A percentile compares a stretch with the other conserved stretches of the same genome.
Conservation (phyloP, 345 rosid species). For the Orychophragmus violaceus region DNA sequence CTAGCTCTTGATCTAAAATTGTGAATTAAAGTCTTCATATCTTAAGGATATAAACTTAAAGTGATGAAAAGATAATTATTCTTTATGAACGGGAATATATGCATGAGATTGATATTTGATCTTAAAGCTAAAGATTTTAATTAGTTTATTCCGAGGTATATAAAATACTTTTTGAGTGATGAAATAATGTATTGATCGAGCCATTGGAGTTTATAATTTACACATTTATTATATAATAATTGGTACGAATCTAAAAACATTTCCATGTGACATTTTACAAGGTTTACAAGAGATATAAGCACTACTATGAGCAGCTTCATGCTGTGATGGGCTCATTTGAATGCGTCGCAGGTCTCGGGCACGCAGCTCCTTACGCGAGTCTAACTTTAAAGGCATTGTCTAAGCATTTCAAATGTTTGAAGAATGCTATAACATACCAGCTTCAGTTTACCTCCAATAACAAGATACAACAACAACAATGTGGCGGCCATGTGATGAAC, state of each 20-base stretch:
- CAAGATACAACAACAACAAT: conserved; percentile 28
- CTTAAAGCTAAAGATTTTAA: conserved; percentile 1
- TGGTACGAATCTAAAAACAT: conserved; percentile 11
- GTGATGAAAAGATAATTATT: conserved; percentile 39
- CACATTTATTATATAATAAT: neutral
- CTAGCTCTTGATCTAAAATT: conserved; percentile 18
- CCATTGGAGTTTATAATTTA: neutral
- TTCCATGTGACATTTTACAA: conserved; percentile 22
- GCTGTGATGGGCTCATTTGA: conserved; percentile 69
- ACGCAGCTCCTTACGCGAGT: conserved; percentile 74
- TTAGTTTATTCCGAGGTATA: conserved; percentile 25
- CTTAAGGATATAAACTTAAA: conserved; percentile 23
- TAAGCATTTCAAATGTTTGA: conserved; percentile 70
- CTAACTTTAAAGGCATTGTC: conserved; percentile 70
- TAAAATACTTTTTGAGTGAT: conserved; percentile 7
- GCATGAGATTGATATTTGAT: conserved; percentile 1
- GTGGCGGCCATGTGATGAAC: conserved; percentile 25
- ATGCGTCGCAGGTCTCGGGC: conserved; percentile 75
- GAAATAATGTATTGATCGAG: neutral
- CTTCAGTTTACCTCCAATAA: conserved; percentile 49
- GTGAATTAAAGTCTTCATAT: conserved; percentile 47
- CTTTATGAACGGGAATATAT: conserved; percentile 43
- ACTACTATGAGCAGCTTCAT: conserved; percentile 77
- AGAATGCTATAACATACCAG: conserved; percentile 70
- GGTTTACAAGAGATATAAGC: conserved; percentile 84